A percentile compares a stretch with the other conserved stretches of the same genome.
Conservation (phyloP, 441 rosid species). For the Jatropha multifida region DNA sequence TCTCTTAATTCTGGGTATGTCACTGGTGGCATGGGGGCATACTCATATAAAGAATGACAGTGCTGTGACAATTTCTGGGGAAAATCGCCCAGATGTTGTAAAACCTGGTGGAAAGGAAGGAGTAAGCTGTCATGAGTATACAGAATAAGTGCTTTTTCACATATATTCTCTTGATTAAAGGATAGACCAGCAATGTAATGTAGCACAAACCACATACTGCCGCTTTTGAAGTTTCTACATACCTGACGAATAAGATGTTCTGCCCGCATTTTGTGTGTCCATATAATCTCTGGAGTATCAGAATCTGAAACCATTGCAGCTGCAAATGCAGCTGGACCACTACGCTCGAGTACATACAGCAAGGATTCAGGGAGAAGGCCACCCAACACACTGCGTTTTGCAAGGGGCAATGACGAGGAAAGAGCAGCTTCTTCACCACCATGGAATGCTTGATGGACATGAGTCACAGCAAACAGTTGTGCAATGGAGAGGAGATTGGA, state of each 20-base stretch:
- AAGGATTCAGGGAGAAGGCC: constrained; percentile 99
- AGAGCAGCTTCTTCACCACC: constrained; percentile 99
- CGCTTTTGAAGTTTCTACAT: constrained; percentile 22
- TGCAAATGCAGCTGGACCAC: constrained; percentile 97
- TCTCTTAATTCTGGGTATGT: constrained; percentile 99
- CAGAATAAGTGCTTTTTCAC: constrained; percentile 17
- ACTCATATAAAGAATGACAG: constrained; percentile 91
- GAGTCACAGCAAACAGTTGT: constrained; percentile 92
- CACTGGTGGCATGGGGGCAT: constrained; percentile 99
- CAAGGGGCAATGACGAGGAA: constrained; percentile 93
- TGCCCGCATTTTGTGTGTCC: constrained; percentile 99
- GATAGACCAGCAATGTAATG: constrained; percentile 26
- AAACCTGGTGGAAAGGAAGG: constrained; percentile 56
- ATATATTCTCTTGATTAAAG: constrained; percentile 10
- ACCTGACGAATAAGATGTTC: constrained; percentile 99
- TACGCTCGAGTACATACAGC: constrained; percentile 97
- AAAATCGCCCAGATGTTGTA: constrained; percentile 99
- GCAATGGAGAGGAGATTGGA: constrained; percentile 93
- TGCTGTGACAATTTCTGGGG: constrained; percentile 98
- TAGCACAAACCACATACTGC: constrained; percentile 16
- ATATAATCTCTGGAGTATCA: constrained; percentile 98
- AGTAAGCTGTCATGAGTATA: constrained; percentile 10
- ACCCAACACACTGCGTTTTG: constrained; percentile 98
- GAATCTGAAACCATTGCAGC: constrained; percentile 99
- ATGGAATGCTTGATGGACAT: constrained; percentile 99